phyloP scores from a whole-genome alignment of 2,329 filamentous ascomycete species.

The Phyllachora maydis region DNA sequence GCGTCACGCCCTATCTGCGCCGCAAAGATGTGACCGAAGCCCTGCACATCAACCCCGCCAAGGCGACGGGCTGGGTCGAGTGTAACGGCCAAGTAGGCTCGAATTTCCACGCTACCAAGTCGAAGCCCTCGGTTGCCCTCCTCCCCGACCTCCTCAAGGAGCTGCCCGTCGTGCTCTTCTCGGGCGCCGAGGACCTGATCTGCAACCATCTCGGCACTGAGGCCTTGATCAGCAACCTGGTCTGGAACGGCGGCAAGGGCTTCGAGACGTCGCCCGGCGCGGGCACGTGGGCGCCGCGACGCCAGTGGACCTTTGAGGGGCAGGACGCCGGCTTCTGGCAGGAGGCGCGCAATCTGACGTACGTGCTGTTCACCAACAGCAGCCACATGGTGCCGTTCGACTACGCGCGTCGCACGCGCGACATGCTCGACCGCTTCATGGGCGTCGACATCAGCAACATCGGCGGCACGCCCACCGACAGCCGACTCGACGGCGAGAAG shows the following conservation, averaged over 20 bases:
- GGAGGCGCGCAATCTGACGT: constrained; percentile 83
- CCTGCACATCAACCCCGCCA: constrained; percentile 63
- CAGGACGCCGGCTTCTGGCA: constrained; percentile 83
- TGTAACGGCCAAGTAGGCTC: constrained; percentile 62
- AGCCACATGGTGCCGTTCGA: constrained; percentile 99
- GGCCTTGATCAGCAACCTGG: constrained; percentile 69
- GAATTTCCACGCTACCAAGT: constrained; percentile 50
- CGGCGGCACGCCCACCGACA: constrained; percentile 61
- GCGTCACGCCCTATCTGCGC: constrained; percentile 69
- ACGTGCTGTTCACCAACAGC: constrained; percentile 85
- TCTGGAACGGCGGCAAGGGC: constrained; percentile 80
- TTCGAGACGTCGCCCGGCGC: constrained; percentile 72
- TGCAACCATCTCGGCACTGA: constrained; percentile 96
- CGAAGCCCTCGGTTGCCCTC: constrained; percentile 50
- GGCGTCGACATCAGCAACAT: constrained; percentile 78
- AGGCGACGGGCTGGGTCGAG: constrained; percentile 77
- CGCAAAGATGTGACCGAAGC: constrained; percentile 59
- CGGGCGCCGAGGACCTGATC: constrained; percentile 81
- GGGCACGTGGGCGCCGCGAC: constrained; percentile 82
- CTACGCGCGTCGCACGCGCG: constrained; percentile 63
- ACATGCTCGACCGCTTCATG: constrained; percentile 97
- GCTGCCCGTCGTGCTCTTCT: constrained; percentile 71
- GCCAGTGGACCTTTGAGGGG: constrained; percentile 85
- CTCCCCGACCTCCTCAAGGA: constrained; percentile 62
- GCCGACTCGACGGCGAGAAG: constrained; percentile 69